Conservation (phyloP, 305 asterid genomes). For the Solanum chacoense region DNA sequence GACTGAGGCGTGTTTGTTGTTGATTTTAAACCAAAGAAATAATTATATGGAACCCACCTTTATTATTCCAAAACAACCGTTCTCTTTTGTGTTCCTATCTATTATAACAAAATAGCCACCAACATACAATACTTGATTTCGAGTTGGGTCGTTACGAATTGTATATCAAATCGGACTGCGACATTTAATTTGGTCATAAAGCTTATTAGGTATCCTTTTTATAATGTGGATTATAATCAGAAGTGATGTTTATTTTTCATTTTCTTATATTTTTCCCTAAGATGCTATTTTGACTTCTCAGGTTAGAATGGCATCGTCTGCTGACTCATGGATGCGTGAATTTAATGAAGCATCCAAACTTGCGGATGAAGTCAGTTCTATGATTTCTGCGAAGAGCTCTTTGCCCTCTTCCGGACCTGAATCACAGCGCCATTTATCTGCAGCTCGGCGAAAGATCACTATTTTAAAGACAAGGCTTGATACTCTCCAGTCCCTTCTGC, state of each 20-base stretch:
- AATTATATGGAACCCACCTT: background rate
- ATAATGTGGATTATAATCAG: background rate
- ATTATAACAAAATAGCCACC: background rate
- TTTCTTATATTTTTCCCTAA: background rate
- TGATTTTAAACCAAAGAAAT: background rate
- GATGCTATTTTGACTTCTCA: background rate
- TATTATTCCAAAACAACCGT: background rate
- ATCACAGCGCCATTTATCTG: constrained; percentile 9
- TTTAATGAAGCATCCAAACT: constrained; percentile 13
- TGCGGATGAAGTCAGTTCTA: constrained; percentile 12
- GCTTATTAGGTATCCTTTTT: background rate
- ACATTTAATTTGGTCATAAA: background rate
- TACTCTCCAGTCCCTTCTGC: constrained; percentile 12
- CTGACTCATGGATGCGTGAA: constrained; percentile 14
- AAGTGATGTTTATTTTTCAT: background rate
- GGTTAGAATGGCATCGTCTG: constrained; percentile 8
- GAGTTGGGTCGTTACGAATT: background rate
- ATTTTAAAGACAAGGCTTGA: constrained; percentile 14
- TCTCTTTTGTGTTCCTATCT: background rate
- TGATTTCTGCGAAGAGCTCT: constrained; percentile 4
- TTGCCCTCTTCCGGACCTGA: constrained; percentile 9
- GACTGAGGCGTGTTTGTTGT: background rate
- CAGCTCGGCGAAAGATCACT: constrained; percentile 13
- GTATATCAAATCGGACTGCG: background rate
- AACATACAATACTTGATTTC: background rate